Evolutionary conservation across 108 stramenopile species (phyloP), one percentile per base, ranked within the genome.

Genomic region (Skeletonema grethae): DNA sequence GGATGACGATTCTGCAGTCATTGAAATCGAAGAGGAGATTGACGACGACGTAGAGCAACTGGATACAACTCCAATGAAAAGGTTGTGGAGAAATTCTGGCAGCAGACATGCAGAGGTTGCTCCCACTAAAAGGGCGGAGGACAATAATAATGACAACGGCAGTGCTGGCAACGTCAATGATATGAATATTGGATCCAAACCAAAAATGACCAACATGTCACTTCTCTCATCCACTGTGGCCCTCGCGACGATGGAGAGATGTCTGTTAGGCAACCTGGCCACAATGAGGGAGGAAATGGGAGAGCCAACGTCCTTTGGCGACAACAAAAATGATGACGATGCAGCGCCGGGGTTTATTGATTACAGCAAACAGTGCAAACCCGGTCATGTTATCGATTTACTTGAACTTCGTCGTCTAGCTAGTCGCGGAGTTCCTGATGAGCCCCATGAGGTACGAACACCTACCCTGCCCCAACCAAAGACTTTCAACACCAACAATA

Each of bases 391-490:
- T 53, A 87, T 93, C 56, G 67, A 86, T 64, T 22, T 93, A 31
- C 72, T 72, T 9, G 64, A 87, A 61, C 61, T 93, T 13, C 85
- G 92, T 10, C 76, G 87, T 34, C 39, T 89, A 30, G 70, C 79
- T 10, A 85, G 84, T 0, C 78, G 85, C 28, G 88, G 87, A 7
- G 80, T 90, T 30, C 69, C 81, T 8, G 88, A 89, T 28, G 87
- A 88, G 63, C 86, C 77, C 16, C 77, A 70, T 20, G 50, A 61
- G 24, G 16, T 45, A 57, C 75, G 63, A 13, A 32, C 57, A 24
- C 18, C 64, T 43, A 32, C 63, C 2, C 55, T 63, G 7, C 57
- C 50, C 36, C 13, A 46, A 5, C 34, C 6, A 53, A 53, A 53
- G 22, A 53, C 50, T 22, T 2, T 22, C 50, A 22, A 2, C 50